phyloP scores from a whole-genome alignment of 2,329 filamentous ascomycete genomes.

The Beauveria sp. region DNA sequence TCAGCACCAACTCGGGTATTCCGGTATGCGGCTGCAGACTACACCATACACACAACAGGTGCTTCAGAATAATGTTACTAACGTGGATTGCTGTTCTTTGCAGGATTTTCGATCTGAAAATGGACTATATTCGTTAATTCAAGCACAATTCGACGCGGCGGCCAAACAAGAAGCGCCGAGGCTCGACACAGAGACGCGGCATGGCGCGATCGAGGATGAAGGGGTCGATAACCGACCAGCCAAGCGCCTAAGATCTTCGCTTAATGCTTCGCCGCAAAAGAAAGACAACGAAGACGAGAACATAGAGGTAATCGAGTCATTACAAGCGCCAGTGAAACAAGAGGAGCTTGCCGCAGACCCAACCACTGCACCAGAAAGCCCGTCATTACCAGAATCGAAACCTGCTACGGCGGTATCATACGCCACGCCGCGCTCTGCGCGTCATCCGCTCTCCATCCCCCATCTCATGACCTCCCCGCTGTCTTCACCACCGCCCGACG shows the following conservation, averaged over 20 bases:
- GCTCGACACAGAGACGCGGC: constrained; percentile 13
- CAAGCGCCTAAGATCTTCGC: constrained; percentile 11
- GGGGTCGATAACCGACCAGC: not conserved
- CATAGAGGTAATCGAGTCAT: not conserved
- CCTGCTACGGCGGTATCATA: constrained; percentile 4
- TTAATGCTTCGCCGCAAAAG: not conserved
- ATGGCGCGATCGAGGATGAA: constrained; percentile 18
- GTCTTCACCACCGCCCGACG: constrained; percentile 29
- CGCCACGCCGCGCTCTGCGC: constrained; percentile 13
- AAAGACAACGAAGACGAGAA: not conserved
- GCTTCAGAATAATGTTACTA: not conserved
- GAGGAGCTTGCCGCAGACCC: not conserved
- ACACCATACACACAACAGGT: not conserved
- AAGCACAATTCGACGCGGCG: constrained; percentile 55
- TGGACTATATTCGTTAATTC: constrained; percentile 64
- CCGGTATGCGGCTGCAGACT: constrained; percentile 39
- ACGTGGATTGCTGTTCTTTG: constrained; percentile 12
- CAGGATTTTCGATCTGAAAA: constrained; percentile 67
- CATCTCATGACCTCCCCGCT: constrained; percentile 27
- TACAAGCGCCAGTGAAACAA: not conserved
- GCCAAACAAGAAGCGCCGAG: constrained; percentile 28
- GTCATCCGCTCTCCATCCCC: constrained; percentile 13
- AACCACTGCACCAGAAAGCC: not conserved
- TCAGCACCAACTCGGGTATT: constrained; percentile 69
- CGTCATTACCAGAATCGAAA: constrained; percentile 11